These are phyloP conservation scores for Serendipita sp. DNA, from an alignment of 768 basidiomycete species.

Conservation along the genomic window DNA sequence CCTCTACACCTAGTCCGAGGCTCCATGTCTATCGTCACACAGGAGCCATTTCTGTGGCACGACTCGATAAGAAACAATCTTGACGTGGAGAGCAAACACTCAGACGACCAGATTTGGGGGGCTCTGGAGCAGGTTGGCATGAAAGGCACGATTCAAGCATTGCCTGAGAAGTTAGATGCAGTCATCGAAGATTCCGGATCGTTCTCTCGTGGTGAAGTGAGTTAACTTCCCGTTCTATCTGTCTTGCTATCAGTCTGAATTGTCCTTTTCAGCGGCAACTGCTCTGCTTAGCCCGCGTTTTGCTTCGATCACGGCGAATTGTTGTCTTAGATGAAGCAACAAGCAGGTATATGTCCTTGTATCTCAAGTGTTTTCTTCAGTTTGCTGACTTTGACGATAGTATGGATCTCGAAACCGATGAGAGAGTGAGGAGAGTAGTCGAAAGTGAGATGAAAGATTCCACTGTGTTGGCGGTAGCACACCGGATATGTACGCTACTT, in stretches of 20 bases:
- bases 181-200: background rate
- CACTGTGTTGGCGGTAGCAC: conserved; percentile 7
- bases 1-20: background rate
- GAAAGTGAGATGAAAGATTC: background rate
- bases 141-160: background rate
- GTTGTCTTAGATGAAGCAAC: conserved; percentile 9
- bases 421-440: background rate
- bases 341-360: background rate
- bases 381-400: background rate
- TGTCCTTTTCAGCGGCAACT: conserved; percentile 2
- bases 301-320: conserved; percentile 6
- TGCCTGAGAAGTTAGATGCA: background rate
- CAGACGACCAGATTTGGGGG: conserved; percentile 6
- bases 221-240: background rate
- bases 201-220: conserved; percentile 9
- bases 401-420: conserved; percentile 8
- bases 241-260: background rate
- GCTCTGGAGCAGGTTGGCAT: conserved; percentile 9
- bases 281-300: conserved; percentile 7
- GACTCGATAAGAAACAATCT: conserved; percentile 7
- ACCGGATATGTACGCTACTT: conserved; percentile 5
- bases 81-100: background rate
- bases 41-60: conserved; percentile 4
- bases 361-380: background rate
- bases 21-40: conserved; percentile 1